phyloP scores from a whole-genome alignment of 768 basidiomycete genomes.

The Melanogaster broomeanus region DNA sequence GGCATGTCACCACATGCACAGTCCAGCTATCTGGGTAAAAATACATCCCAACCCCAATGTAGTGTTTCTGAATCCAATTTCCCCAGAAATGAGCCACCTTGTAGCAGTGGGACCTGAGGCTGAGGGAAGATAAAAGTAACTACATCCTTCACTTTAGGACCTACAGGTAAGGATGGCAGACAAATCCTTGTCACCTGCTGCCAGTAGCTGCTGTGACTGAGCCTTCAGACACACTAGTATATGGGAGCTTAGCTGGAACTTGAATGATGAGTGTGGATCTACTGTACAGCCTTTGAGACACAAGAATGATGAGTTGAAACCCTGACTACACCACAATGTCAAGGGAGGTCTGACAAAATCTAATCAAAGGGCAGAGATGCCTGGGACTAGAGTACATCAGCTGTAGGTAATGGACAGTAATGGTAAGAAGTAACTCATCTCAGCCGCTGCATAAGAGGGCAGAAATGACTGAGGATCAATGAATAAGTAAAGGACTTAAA shows the following conservation, averaged over 20 bases:
- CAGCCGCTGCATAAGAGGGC: too few species aligned
- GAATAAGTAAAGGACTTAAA: too few species aligned
- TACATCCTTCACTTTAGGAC: conserved; percentile 15
- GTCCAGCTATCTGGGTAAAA: conserved; percentile 9
- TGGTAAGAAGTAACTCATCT: too few species aligned
- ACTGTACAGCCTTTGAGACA: too few species aligned
- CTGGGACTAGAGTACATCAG: too few species aligned
- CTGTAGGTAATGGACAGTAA: too few species aligned
- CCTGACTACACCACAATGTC: too few species aligned
- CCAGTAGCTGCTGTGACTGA: conserved; percentile 80
- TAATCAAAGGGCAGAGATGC: too few species aligned
- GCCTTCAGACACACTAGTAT: conserved; percentile 86
- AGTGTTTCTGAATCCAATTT: background rate
- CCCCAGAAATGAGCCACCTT: conserved; percentile 6
- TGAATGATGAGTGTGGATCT: conserved; percentile 12
- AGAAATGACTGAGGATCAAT: too few species aligned
- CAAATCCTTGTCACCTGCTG: conserved; percentile 85
- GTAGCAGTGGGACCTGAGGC: background rate
- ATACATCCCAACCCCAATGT: conserved; percentile 6
- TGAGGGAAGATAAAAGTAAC: background rate
- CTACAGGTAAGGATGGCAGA: conserved; percentile 58
- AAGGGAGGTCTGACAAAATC: too few species aligned
- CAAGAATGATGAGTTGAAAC: too few species aligned
- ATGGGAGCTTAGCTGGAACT: conserved; percentile 8
- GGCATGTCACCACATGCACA: conserved; percentile 28